Percentiles rank a stretch among this genome's conserved stretches.
phyloP scores from a whole-genome alignment of 1,284 basidiomycete genomes.

The Hymenochaete sp. region DNA sequence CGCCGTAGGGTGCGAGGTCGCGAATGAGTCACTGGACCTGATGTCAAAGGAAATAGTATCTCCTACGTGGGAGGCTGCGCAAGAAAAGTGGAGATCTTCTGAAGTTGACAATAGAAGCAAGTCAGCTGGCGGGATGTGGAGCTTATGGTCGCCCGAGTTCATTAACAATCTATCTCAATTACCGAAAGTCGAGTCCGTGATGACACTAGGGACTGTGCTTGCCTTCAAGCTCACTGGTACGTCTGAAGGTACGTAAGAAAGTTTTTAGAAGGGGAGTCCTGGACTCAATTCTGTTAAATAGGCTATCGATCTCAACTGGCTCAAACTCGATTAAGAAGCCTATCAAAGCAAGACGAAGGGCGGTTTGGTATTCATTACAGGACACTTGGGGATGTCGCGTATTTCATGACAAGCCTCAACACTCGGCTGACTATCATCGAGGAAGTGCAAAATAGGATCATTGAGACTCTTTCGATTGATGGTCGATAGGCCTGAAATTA shows the following conservation, averaged over 20 bases:
- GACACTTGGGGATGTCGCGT: conserved; percentile 88
- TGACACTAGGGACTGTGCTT: conserved; percentile 86
- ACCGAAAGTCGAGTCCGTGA: conserved; percentile 58
- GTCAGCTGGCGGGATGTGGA: conserved; percentile 78
- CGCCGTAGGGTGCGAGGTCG: conserved; percentile 86
- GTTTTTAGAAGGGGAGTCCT: background rate
- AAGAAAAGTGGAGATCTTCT: conserved; percentile 39
- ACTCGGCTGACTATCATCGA: conserved; percentile 47
- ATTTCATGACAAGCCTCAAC: conserved; percentile 91
- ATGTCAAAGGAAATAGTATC: conserved; percentile 44
- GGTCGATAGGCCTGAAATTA: background rate
- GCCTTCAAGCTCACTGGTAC: conserved; percentile 69
- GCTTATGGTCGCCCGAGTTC: conserved; percentile 79
- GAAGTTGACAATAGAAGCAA: conserved; percentile 5
- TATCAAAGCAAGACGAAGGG: conserved; percentile 43
- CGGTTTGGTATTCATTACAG: conserved; percentile 78
- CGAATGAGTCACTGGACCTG: conserved; percentile 69
- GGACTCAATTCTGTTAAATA: conserved; percentile 21
- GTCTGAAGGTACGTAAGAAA: conserved; percentile 39
- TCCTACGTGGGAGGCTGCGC: conserved; percentile 49
- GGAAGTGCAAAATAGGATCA: conserved; percentile 54
- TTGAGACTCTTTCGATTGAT: too few relatives aligned
- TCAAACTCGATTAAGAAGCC: conserved; percentile 44
- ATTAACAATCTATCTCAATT: conserved; percentile 55
- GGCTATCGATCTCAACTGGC: conserved; percentile 78